phyloP scores from a whole-genome alignment of 2,329 filamentous ascomycete species.

The Elsinoe necatrix region DNA sequence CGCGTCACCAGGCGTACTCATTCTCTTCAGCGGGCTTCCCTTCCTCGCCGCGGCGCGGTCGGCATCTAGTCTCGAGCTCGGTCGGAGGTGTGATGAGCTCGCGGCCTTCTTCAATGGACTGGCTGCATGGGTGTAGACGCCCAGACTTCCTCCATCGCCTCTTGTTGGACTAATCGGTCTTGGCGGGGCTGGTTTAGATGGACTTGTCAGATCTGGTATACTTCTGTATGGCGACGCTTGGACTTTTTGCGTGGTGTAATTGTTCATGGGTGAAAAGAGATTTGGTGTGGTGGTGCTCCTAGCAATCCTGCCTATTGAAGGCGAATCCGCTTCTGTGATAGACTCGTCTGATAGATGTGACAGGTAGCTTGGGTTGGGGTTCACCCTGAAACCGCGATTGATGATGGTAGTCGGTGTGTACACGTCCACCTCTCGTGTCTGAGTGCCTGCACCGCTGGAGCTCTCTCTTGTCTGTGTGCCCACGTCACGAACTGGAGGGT shows the following conservation, averaged over 20 bases:
- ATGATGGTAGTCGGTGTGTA: constrained; percentile 57
- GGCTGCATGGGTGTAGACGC: constrained; percentile 68
- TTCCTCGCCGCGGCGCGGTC: constrained; percentile 24
- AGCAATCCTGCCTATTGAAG: constrained; percentile 16
- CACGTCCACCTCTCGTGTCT: constrained; percentile 46
- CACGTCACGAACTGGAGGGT: constrained; percentile 68
- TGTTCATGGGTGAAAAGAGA: constrained; percentile 24
- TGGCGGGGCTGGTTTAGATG: constrained; percentile 28
- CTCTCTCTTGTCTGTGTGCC: constrained; percentile 62
- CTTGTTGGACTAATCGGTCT: constrained; percentile 27
- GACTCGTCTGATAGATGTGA: constrained; percentile 30
- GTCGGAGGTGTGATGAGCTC: constrained; percentile 45
- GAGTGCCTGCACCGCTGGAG: constrained; percentile 26
- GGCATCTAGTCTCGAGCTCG: constrained; percentile 23
- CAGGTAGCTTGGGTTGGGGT: constrained; percentile 73
- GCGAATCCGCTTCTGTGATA: constrained; percentile 14
- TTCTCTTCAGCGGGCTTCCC: constrained; percentile 38
- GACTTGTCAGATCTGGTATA: constrained; percentile 24
- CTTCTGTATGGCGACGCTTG: constrained; percentile 16
- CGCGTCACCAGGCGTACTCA: constrained; percentile 31
- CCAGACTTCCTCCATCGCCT: constrained; percentile 67
- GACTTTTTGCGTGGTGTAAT: constrained; percentile 19
- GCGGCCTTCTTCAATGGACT: constrained; percentile 76
- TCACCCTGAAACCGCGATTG: constrained; percentile 68
- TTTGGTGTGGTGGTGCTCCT: constrained; percentile 60